Percentiles rank a stretch among this genome's conserved stretches.
Evolutionary conservation across 129 eudicot species (phyloP).

Genomic region (Pseudognaphalium luteoalbum): DNA sequence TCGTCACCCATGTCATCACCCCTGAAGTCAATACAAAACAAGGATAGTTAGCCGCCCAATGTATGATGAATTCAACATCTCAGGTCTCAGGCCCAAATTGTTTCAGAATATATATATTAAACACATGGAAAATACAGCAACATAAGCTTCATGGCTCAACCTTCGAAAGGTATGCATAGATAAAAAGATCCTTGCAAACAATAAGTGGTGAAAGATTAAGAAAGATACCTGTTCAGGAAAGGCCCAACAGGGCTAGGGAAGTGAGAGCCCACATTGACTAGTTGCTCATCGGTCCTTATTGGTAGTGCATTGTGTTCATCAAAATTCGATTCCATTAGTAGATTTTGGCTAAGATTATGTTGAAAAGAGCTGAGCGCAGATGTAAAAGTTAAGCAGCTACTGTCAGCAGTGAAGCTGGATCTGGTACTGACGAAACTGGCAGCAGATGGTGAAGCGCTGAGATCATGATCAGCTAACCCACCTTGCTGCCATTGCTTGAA

Average conservation of each 20-base stretch:
- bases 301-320: constrained; percentile 35
- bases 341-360: constrained; percentile 43
- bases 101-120: no score
- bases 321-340: constrained; percentile 46
- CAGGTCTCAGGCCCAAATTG: not conserved
- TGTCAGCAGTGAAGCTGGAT: constrained; percentile 69
- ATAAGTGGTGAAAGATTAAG: not conserved
- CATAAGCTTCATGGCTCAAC: not conserved
- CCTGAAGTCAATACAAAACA: constrained; percentile 39
- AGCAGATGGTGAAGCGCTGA: constrained; percentile 61
- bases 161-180: not conserved
- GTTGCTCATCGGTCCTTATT: constrained; percentile 37
- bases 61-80: constrained; percentile 9
- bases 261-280: constrained; percentile 21
- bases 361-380: constrained; percentile 43
- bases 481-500: constrained; percentile 83
- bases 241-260: constrained; percentile 36
- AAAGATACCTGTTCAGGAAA: constrained; percentile 59
- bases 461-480: constrained; percentile 52
- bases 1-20: constrained; percentile 57
- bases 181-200: constrained; percentile 4
- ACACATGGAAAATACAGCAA: not conserved
- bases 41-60: not conserved
- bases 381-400: constrained; percentile 63
- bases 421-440: constrained; percentile 61